These are phyloP conservation scores for Aspergillus fructus DNA, from an alignment of 2,329 filamentous ascomycete genomes.

Conservation along the genomic window DNA sequence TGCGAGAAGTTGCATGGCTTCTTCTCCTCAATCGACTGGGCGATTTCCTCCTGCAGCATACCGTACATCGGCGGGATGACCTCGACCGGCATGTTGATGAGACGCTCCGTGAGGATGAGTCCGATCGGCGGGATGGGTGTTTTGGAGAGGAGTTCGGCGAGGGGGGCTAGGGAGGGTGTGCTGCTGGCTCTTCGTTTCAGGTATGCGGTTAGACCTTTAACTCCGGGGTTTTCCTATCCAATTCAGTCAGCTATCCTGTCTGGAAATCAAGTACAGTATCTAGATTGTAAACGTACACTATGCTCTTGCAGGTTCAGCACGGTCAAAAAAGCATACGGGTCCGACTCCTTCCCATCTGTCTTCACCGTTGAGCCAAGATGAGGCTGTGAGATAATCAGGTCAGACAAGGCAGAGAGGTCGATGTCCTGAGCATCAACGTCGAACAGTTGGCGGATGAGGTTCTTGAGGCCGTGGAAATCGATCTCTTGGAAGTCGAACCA, in stretches of 20 bases:
- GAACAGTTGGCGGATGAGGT: conserved; percentile 84
- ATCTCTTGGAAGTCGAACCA: conserved; percentile 95
- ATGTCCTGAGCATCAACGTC: conserved; percentile 84
- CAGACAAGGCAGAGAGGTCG: conserved; percentile 81
- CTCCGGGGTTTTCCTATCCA: conserved; percentile 63
- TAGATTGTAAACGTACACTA: conserved; percentile 41
- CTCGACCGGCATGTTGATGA: conserved; percentile 96
- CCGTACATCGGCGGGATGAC: conserved; percentile 90
- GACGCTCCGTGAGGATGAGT: conserved; percentile 82
- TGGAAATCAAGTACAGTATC: not conserved
- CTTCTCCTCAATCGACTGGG: conserved; percentile 81
- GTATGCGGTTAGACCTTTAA: conserved; percentile 72
- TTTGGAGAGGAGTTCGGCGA: conserved; percentile 59
- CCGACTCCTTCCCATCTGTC: conserved; percentile 89
- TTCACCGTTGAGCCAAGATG: conserved; percentile 93
- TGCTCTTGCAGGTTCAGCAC: conserved; percentile 81
- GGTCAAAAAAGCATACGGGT: conserved; percentile 90
- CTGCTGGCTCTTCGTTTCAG: conserved; percentile 56
- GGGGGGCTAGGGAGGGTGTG: conserved; percentile 55
- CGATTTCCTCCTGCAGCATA: conserved; percentile 89
- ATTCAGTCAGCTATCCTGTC: not conserved
- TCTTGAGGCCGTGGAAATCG: conserved; percentile 94
- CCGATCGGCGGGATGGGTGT: conserved; percentile 65
- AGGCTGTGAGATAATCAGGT: conserved; percentile 83
- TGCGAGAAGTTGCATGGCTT: conserved; percentile 93